These are phyloP conservation scores for Fagopyrum tataricum DNA, from an alignment of 148 eudicot genomes.

Conservation along the genomic window DNA sequence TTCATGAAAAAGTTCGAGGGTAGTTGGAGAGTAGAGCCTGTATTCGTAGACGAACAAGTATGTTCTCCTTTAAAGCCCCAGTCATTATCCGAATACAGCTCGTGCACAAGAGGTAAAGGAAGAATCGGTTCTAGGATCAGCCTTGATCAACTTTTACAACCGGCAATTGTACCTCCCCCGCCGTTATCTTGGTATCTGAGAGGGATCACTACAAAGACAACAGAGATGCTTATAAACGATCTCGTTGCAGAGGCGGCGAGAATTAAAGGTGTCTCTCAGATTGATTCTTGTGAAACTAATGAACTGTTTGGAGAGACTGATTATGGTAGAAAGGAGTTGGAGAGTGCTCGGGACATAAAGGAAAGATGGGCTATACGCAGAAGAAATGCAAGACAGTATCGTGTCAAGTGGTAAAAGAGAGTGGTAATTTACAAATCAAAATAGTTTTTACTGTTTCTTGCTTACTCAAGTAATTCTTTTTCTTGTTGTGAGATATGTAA, in stretches of 20 bases:
- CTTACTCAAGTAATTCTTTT: background rate
- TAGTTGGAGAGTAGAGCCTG: slow-evolving; percentile 81
- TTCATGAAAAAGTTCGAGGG: slow-evolving; percentile 95
- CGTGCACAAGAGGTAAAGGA: slow-evolving; percentile 68
- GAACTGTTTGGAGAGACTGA: slow-evolving; percentile 8
- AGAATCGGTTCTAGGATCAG: slow-evolving; percentile 73
- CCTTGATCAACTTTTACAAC: slow-evolving; percentile 75
- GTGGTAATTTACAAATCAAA: background rate
- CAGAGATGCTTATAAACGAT: slow-evolving; percentile 71
- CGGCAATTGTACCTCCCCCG: slow-evolving; percentile 84
- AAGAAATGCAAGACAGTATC: slow-evolving; percentile 30
- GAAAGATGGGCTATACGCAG: slow-evolving; percentile 76
- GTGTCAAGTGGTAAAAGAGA: slow-evolving; percentile 18
- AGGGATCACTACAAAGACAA: slow-evolving; percentile 76
- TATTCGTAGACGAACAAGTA: slow-evolving; percentile 59
- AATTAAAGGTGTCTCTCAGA: slow-evolving; percentile 37
- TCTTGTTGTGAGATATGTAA: background rate
- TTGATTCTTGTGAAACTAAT: slow-evolving; percentile 6
- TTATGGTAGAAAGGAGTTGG: slow-evolving; percentile 17
- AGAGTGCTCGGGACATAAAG: slow-evolving; percentile 43
- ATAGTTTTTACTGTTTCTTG: background rate
- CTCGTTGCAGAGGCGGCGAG: slow-evolving; percentile 61
- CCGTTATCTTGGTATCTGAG: slow-evolving; percentile 93
- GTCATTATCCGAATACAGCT: slow-evolving; percentile 41
- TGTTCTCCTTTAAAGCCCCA: slow-evolving; percentile 63